Evolutionary conservation across 345 rosid species (phyloP).

Genomic region (Abelmoschus esculentus): DNA sequence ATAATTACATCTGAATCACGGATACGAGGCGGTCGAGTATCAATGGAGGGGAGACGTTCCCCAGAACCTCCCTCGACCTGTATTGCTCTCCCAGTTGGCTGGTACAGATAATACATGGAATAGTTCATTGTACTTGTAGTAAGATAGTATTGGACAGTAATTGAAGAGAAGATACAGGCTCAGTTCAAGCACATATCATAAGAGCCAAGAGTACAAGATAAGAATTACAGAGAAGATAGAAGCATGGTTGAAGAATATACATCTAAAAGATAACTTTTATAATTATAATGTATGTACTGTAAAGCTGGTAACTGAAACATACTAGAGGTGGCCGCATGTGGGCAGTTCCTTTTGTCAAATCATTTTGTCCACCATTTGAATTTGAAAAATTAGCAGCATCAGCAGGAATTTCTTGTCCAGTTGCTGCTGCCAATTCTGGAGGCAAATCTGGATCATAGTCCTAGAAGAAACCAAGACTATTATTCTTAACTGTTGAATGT

Average conservation of each 20-base stretch:
- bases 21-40: slow-evolving; percentile 74
- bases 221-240: neutral
- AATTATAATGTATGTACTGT: neutral
- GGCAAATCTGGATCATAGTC: slow-evolving; percentile 96
- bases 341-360: slow-evolving; percentile 45
- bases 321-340: slow-evolving; percentile 73
- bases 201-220: neutral
- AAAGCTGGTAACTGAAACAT: slow-evolving; percentile 29
- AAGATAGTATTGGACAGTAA: neutral
- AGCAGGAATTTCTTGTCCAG: slow-evolving; percentile 63
- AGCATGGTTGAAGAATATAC: neutral
- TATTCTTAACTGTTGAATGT: too few species aligned
- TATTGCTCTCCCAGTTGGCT: slow-evolving; percentile 98
- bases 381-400: slow-evolving; percentile 51
- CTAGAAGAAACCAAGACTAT: slow-evolving; percentile 31
- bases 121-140: neutral
- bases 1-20: slow-evolving; percentile 95
- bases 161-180: neutral
- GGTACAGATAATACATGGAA: slow-evolving; percentile 16
- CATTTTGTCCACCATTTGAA: slow-evolving; percentile 53
- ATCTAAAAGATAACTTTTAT: neutral
- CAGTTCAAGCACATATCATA: neutral
- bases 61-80: slow-evolving; percentile 89
- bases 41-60: slow-evolving; percentile 85
- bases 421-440: slow-evolving; percentile 95